Evolutionary conservation across 371 early-diverging fungal genomes (phyloP), one percentile per base, ranked within the genome.

Genomic region (Mucor mucedo): DNA sequence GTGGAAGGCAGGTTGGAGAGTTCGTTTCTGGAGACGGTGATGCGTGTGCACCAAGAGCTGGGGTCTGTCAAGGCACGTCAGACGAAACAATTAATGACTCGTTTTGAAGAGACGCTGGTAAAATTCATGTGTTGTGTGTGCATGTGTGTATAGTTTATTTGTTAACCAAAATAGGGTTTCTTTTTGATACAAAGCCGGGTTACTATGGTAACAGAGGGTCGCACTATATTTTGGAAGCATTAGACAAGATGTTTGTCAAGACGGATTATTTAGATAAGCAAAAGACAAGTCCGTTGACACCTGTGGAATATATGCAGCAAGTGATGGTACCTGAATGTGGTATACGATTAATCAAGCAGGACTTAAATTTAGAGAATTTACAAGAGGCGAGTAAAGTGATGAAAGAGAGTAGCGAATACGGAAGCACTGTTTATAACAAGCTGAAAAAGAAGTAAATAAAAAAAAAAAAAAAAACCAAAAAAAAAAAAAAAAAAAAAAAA

Each of bases 131-230:
- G 21, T 21, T 21, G 21, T 21, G 21, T 21, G 21, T 21, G 21
- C 21, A 21, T 21, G 21, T 21, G 21, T 21, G 21, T 21, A 21
- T 21, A 21, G 21, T 21, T 21, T 21, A 21, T 21, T 21, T 21
- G 21, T 21, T 21, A 21, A 21, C 21, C 21, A 21, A 0, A 21
- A 21, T 21, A 21, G 21, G 21, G 21, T 21, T 21, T 21, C 21
- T 21, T 21, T 21, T 21, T 21, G n/a, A 30, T 35, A 30, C 2
- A 52, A 55, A 88, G 84, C 86, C 87, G 16, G 89, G 89, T 5
- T 88, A 88, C 56, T 88, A 88, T 73, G 89, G 89, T 10, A 69
- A 82, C 16, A 80, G 81, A 61, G 84, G 87, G 0, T 65, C 78
- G 5, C 75, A 68, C 5, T 63, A 52, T 14, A 72, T 88, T 4